phyloP scores from a whole-genome alignment of 2,329 filamentous ascomycete genomes.

The Curvularia sp. region DNA sequence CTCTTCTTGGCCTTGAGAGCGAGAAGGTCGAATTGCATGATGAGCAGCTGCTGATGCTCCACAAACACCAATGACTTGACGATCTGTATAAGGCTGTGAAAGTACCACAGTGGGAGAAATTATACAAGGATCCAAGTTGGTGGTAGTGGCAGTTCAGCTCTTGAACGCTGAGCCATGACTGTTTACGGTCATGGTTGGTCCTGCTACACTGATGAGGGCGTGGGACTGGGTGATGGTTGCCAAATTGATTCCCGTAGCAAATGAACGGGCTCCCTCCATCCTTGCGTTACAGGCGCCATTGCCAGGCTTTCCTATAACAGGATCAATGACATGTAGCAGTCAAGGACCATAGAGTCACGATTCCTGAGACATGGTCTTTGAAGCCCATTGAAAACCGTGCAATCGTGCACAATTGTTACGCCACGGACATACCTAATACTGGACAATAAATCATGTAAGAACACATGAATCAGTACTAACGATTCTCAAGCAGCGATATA shows the following conservation, averaged over 20 bases:
- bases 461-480: not conserved
- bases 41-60: conserved; percentile 20
- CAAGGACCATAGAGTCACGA: not conserved
- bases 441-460: not conserved
- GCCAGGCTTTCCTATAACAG: not conserved
- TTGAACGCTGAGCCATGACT: conserved; percentile 17
- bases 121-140: not conserved
- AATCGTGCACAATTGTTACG: not conserved
- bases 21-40: conserved; percentile 38
- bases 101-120: not conserved
- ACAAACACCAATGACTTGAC: conserved; percentile 1
- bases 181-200: conserved; percentile 18
- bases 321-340: not conserved
- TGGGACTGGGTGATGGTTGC: conserved; percentile 2
- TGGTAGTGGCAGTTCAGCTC: conserved; percentile 1
- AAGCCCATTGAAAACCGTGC: not conserved
- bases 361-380: not conserved
- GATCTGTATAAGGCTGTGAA: not conserved
- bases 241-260: not conserved
- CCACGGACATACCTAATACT: too few relatives aligned
- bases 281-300: too few relatives aligned
- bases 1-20: conserved; percentile 41
- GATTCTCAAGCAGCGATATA: not conserved
- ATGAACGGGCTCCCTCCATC: too few relatives aligned
- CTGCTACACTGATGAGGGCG: conserved; percentile 7